Evolutionary conservation across 1,139 yeast genomes (phyloP), one percentile per base, ranked within the genome.

Genomic region (Eremothecium sinecaudum): DNA sequence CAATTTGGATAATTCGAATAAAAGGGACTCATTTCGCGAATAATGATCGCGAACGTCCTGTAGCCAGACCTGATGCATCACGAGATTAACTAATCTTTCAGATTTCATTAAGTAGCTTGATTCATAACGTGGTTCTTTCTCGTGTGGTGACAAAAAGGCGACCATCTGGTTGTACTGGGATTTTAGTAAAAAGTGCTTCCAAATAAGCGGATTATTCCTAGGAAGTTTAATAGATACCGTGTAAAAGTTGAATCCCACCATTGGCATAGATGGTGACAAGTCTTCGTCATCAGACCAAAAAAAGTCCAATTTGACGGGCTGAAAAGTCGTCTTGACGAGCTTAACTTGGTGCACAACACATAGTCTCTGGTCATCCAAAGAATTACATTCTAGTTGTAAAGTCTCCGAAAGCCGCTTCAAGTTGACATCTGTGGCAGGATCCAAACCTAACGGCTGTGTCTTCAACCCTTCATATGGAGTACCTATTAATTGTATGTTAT

Each of bases 211-310:
- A 9, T 34, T 22, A 18, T 34, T 34, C n/a, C 37, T 21, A 6
- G 37, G 37, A 13, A 34, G 27, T 17, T 34, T 34, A 8, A 31
- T 24, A 4, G 37, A 34, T 4, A 30, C 22, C 9, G 34, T 30
- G 12, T 24, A 24, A 13, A 34, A 34, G 4, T 24, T 19, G 23
- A 34, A 34, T 13, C 34, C 34, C 17, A 13, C 10, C 13, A 20
- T 13, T 9, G 30, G 21, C 30, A 27, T 27, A 11, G 21, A 16
- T 10, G 30, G 30, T 9, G 30, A 27, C 4, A 27, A 14, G 14
- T 27, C 30, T 21, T 27, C 30, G 14, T 27, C 30, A 18, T 27
- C 30, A 4, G 30, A 27, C 30, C 30, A 27, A 14, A 27, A 27
- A 15, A 27, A 27, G 21, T 27, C 30, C 4, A 27, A 14, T 7